A percentile compares a stretch with the other conserved stretches of the same genome.
These are phyloP conservation scores for Fusarium devonianum DNA, from an alignment of 2,329 filamentous ascomycete genomes.

Conservation along the genomic window DNA sequence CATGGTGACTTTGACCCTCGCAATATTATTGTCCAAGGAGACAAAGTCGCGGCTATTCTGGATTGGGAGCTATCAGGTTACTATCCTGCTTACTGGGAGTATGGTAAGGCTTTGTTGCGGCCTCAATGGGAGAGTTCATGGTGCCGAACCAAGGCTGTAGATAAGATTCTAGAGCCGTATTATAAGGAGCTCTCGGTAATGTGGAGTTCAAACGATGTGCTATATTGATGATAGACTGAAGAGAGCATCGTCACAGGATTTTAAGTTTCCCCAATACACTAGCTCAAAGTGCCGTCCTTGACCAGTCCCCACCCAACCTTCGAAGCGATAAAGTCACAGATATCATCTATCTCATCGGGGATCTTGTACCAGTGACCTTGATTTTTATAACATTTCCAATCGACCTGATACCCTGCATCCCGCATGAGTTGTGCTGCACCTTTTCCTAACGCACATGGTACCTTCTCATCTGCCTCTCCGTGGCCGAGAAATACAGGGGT, in stretches of 20 bases:
- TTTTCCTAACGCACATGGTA: constrained; percentile 45
- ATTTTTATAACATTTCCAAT: constrained; percentile 45
- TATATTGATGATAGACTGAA: too few species aligned
- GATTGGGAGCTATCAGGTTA: constrained; percentile 22
- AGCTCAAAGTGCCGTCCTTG: too few species aligned
- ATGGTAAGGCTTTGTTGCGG: constrained; percentile 11
- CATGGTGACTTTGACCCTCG: constrained; percentile 15
- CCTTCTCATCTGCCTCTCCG: constrained; percentile 50
- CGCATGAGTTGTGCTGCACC: constrained; percentile 40
- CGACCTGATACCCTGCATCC: constrained; percentile 43
- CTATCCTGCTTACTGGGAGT: constrained; percentile 20
- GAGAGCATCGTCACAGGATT: too few species aligned
- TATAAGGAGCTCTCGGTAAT: constrained; percentile 13
- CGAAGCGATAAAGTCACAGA: constrained; percentile 44
- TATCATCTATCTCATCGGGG: constrained; percentile 54
- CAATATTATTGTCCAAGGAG: constrained; percentile 18
- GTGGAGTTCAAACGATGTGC: too few species aligned
- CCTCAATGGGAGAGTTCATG: constrained; percentile 9
- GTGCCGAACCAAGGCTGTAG: constrained; percentile 4
- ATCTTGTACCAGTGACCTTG: constrained; percentile 58
- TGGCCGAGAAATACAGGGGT: constrained; percentile 56
- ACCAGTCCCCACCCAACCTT: not conserved
- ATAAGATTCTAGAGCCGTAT: constrained; percentile 14
- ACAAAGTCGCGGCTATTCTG: constrained; percentile 9
- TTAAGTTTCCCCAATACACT: too few species aligned